Percentiles rank a stretch among this genome's conserved stretches.
Conservation (phyloP, 306 rosid species). For the Rosa persica region DNA sequence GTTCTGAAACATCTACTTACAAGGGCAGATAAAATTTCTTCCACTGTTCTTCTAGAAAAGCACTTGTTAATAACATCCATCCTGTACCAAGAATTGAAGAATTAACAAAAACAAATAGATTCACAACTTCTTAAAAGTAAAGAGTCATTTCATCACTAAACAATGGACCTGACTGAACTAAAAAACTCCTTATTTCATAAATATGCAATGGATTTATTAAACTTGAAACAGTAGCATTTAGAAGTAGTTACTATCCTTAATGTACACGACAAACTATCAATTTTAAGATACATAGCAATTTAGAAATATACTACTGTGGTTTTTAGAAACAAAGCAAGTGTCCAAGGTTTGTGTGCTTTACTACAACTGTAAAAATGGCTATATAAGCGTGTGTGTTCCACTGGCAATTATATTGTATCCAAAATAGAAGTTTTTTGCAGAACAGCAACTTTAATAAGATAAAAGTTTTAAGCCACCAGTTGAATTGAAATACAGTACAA, state of each 20-base stretch:
- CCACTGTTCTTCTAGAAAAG: constrained; percentile 73
- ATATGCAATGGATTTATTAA: neutral
- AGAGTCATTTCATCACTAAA: neutral
- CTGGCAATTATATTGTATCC: neutral
- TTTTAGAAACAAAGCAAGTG: neutral
- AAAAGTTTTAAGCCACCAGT: neutral
- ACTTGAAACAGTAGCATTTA: neutral
- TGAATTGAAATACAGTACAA: neutral
- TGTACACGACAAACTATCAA: neutral
- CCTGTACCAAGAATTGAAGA: constrained; percentile 45
- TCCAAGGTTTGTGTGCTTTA: neutral
- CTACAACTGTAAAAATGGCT: neutral
- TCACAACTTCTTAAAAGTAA: neutral
- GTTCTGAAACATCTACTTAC: constrained; percentile 48
- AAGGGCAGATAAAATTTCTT: constrained; percentile 72
- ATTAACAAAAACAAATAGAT: neutral
- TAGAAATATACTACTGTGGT: constrained; percentile 1
- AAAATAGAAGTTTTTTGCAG: neutral
- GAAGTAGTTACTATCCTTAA: constrained; percentile 1
- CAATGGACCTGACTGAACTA: neutral
- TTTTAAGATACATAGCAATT: neutral
- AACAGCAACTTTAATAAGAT: neutral
- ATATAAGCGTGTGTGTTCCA: neutral
- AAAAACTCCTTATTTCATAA: neutral
- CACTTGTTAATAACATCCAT: constrained; percentile 70